Base-by-base conservation (phyloP, 371 early-diverging fungal species). In the Mortierella sp. region DNA sequence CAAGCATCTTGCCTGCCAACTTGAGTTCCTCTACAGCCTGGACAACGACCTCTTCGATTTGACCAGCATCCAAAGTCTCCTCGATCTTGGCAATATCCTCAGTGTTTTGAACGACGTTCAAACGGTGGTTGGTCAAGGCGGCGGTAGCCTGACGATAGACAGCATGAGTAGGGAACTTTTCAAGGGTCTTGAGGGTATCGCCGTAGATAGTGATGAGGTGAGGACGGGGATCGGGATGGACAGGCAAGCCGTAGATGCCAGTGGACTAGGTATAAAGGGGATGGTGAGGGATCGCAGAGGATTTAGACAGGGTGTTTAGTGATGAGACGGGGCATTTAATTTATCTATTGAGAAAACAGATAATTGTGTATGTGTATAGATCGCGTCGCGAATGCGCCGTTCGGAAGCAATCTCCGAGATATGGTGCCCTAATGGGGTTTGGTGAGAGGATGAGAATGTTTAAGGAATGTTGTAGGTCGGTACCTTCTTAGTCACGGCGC, bases 41-140 rank as follows among this genome's bases (percentile, higher is more conserved):
- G 55, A 85, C 75, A 63, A 97, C 93, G 17, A 97, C 84, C 87
- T 97, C 96, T 83, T 97, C 98, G 74, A 97, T 93, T 86, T 96
- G 95, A 51, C 97, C 97, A 43, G 87, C 89, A 72, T 86, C 87
- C 61, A 96, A 86, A 67, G 89, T 79, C 67, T 87, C 70, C 85
- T 97, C 98, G 69, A 96, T 95, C 80, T 90, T 87, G 35, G 74
- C 66, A 51, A 94, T 83, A 68, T 93, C 89, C 61, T 92, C 92
- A 47, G 89, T 91, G 29, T 83, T 80, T 83, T 96, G 89, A 55
- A 93, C 93, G 60, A 96, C 84, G 45, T 83, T 73, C 66, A 97
- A 86, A 43, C 96, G 91, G 43, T 93, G 93, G 64, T 86, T 83
- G 19, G 95, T 93, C 64, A 96, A 72, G 23, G 95, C 84, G 72